Conservation (phyloP, 306 rosid genomes). For the Bauhinia variegata region DNA sequence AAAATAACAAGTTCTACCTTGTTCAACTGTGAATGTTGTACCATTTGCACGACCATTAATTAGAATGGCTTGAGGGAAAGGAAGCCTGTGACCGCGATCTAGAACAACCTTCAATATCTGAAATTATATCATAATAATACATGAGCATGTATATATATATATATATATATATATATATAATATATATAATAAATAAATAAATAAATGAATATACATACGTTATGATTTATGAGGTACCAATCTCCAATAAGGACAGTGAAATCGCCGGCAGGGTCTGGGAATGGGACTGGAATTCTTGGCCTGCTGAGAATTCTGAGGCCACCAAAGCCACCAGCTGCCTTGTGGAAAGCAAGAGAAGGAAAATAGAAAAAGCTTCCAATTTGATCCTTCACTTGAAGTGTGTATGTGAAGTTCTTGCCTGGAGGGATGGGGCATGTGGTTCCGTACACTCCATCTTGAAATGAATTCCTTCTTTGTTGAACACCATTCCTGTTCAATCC, state of each 20-base stretch:
- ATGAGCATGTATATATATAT: not conserved
- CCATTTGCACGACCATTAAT: constrained; percentile 78
- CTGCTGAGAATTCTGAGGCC: constrained; percentile 78
- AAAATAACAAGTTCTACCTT: constrained; percentile 45
- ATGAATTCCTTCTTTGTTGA: constrained; percentile 87
- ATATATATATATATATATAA: no score
- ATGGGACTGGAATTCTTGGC: constrained; percentile 89
- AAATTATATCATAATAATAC: constrained; percentile 7
- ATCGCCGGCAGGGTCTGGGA: constrained; percentile 81
- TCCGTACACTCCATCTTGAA: constrained; percentile 80
- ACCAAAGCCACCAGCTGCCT: constrained; percentile 93
- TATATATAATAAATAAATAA: no score
- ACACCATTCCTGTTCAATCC: constrained; percentile 69
- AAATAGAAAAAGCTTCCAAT: constrained; percentile 87
- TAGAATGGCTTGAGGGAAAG: constrained; percentile 65
- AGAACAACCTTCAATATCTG: constrained; percentile 64
- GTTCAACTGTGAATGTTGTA: constrained; percentile 65
- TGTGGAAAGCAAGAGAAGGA: constrained; percentile 85
- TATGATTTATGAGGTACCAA: constrained; percentile 73
- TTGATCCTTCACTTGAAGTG: constrained; percentile 84
- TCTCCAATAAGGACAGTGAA: constrained; percentile 80
- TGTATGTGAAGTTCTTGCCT: constrained; percentile 89
- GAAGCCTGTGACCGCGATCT: constrained; percentile 78
- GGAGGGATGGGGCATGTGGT: constrained; percentile 93
- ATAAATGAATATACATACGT: constrained; percentile 48